A percentile compares a stretch with the other conserved stretches of the same genome.
phyloP scores from a whole-genome alignment of 1,284 basidiomycete genomes.

The Pseudozyma thailandica region DNA sequence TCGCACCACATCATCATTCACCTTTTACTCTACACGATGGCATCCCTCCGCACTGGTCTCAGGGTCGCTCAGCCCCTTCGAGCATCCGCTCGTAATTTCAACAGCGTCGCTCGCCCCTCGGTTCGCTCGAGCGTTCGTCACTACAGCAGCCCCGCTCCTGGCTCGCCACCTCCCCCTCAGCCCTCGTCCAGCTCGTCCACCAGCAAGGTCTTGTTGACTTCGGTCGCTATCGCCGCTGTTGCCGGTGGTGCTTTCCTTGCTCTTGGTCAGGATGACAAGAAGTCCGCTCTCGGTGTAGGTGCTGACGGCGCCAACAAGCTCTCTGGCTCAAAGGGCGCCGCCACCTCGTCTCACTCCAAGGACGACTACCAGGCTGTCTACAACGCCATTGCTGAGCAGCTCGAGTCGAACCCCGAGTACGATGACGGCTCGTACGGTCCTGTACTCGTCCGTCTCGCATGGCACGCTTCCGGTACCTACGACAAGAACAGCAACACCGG shows the following conservation, averaged over 20 bases:
- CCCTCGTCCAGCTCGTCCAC: conserved; percentile 41
- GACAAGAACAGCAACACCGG: conserved; percentile 82
- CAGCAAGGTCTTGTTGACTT: conserved; percentile 46
- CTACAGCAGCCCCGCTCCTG: conserved; percentile 46
- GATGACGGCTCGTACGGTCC: conserved; percentile 61
- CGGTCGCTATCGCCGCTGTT: conserved; percentile 45
- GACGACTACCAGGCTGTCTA: conserved; percentile 66
- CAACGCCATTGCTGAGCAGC: conserved; percentile 62
- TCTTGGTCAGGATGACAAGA: conserved; percentile 42
- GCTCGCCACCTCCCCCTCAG: conserved; percentile 40
- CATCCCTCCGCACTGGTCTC: conserved; percentile 52
- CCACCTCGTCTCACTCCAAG: conserved; percentile 44
- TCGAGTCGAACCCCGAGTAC: conserved; percentile 61
- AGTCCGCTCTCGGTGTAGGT: conserved; percentile 50
- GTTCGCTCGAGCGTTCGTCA: conserved; percentile 46
- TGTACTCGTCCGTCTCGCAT: conserved; percentile 90
- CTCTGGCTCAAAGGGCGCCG: conserved; percentile 40
- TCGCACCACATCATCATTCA: conserved; percentile 13
- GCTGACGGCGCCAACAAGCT: conserved; percentile 53
- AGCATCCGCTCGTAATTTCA: conserved; percentile 36
- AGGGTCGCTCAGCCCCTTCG: conserved; percentile 46
- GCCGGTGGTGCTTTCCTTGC: conserved; percentile 51
- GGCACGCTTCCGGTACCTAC: conserved; percentile 81
- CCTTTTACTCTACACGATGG: conserved; percentile 26
- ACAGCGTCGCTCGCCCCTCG: conserved; percentile 35